A percentile compares a stretch with the other conserved stretches of the same genome.
These are phyloP conservation scores for Gaertneriomyces sp. DNA, from an alignment of 192 early-diverging fungal genomes.

Conservation along the genomic window DNA sequence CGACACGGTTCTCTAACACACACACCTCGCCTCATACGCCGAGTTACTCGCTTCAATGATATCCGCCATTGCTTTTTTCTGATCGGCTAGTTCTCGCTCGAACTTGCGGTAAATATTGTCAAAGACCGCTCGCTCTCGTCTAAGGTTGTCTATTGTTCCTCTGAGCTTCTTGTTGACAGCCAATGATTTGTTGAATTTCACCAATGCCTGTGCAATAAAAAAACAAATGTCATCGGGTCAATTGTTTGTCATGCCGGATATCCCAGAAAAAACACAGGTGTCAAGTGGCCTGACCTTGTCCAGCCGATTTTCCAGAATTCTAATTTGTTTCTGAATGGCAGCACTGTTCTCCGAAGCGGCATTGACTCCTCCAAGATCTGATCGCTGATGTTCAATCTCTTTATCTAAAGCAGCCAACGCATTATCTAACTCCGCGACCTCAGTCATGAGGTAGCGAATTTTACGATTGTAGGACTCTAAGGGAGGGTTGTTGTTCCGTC, in stretches of 20 bases:
- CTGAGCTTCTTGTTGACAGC: slow-evolving; percentile 56
- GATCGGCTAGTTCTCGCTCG: slow-evolving; percentile 52
- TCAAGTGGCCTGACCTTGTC: slow-evolving; percentile 39
- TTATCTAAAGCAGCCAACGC: slow-evolving; percentile 33
- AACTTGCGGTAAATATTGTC: slow-evolving; percentile 59
- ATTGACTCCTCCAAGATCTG: slow-evolving; percentile 52
- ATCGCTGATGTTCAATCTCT: slow-evolving; percentile 48
- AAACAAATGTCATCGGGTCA: neutral
- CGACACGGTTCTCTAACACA: neutral
- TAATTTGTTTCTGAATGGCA: slow-evolving; percentile 52
- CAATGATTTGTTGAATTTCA: slow-evolving; percentile 59
- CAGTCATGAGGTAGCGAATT: slow-evolving; percentile 36
- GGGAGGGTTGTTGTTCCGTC: neutral
- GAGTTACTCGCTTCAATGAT: slow-evolving; percentile 59
- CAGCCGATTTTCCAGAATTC: slow-evolving; percentile 54
- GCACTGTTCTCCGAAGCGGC: slow-evolving; percentile 46
- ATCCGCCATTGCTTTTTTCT: slow-evolving; percentile 62
- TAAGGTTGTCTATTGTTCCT: slow-evolving; percentile 50
- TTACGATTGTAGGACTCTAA: slow-evolving; percentile 42
- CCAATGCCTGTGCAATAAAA: slow-evolving; percentile 37
- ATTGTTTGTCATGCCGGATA: too few species aligned
- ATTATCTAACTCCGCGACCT: slow-evolving; percentile 38
- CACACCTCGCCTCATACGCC: slow-evolving; percentile 58
- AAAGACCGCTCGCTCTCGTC: slow-evolving; percentile 56
- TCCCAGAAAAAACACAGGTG: neutral